Percentiles rank a stretch among this genome's conserved stretches.
Conservation (phyloP, 306 rosid species). For the Sesbania bispinosa region DNA sequence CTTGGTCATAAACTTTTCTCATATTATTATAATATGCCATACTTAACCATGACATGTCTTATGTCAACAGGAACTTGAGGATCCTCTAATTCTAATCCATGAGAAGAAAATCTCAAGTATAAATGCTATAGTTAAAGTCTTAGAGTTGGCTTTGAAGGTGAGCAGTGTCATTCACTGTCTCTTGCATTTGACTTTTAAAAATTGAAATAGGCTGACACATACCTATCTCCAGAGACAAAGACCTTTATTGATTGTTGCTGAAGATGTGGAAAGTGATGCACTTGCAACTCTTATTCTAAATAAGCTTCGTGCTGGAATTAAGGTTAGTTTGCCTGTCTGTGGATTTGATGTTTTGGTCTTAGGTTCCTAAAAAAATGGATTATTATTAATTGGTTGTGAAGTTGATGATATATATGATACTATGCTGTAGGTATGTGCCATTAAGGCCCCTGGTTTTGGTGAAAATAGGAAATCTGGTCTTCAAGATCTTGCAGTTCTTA, state of each 20-base stretch:
- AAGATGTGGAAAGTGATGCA: conserved; percentile 94
- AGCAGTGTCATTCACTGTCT: conserved; percentile 1
- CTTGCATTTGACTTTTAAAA: conserved; percentile 5
- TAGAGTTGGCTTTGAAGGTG: conserved; percentile 90
- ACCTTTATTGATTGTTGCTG: conserved; percentile 77
- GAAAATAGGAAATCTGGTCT: conserved; percentile 78
- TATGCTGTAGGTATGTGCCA: conserved; percentile 73
- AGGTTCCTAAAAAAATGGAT: not conserved
- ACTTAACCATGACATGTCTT: not conserved
- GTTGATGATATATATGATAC: not conserved
- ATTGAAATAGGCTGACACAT: conserved; percentile 10
- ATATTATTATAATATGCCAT: not conserved
- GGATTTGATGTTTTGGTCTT: not conserved
- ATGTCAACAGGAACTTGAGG: conserved; percentile 73
- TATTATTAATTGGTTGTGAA: not conserved
- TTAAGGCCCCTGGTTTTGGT: conserved; percentile 95
- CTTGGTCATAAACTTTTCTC: not conserved
- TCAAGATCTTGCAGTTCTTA: conserved; percentile 89
- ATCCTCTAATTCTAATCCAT: conserved; percentile 85
- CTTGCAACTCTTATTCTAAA: conserved; percentile 82
- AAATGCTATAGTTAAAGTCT: conserved; percentile 71
- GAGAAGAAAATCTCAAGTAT: conserved; percentile 92
- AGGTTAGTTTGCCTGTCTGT: conserved; percentile 44
- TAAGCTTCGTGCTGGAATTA: conserved; percentile 97
- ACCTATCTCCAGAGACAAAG: conserved; percentile 62